Percentiles rank a stretch among this genome's conserved stretches.
phyloP scores from a whole-genome alignment of 768 basidiomycete species.

The Trametes villosa region DNA sequence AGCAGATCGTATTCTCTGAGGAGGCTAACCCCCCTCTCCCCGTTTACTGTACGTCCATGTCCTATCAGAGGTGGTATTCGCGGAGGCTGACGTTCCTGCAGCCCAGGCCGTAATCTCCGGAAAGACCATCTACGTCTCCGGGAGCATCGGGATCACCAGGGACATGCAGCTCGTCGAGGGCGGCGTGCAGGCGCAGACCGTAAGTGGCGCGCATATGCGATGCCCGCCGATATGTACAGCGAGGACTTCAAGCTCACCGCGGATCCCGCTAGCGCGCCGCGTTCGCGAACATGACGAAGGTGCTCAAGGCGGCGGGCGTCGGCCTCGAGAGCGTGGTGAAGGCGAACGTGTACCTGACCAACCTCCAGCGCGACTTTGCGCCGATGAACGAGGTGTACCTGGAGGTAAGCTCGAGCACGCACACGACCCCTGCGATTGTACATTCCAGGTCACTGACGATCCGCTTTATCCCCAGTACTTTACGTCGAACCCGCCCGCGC shows the following conservation, averaged over 20 bases:
- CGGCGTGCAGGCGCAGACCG: conserved; percentile 43
- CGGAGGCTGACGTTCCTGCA: conserved; percentile 12
- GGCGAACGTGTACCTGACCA: conserved; percentile 43
- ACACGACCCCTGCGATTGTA: neutral
- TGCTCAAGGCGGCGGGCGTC: conserved; percentile 45
- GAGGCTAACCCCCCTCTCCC: conserved; percentile 42
- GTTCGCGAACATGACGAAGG: conserved; percentile 42
- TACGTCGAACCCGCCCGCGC: conserved; percentile 50
- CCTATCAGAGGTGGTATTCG: no score
- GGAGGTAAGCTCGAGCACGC: conserved; percentile 31
- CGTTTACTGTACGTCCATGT: conserved; percentile 33
- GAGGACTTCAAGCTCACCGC: neutral
- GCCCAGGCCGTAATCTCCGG: conserved; percentile 44
- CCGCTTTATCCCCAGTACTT: conserved; percentile 47
- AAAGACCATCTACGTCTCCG: conserved; percentile 44
- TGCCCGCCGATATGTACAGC: neutral
- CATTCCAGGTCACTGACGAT: neutral
- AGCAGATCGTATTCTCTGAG: conserved; percentile 33
- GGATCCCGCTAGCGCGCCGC: conserved; percentile 38
- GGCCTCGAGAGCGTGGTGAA: conserved; percentile 44
- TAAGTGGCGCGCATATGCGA: conserved; percentile 26
- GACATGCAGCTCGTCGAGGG: conserved; percentile 41
- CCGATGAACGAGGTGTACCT: conserved; percentile 46
- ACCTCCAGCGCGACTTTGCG: conserved; percentile 43
- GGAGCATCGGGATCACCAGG: conserved; percentile 41